Evolutionary conservation across 441 rosid species (phyloP).

Genomic region (Pelargonium australe): DNA sequence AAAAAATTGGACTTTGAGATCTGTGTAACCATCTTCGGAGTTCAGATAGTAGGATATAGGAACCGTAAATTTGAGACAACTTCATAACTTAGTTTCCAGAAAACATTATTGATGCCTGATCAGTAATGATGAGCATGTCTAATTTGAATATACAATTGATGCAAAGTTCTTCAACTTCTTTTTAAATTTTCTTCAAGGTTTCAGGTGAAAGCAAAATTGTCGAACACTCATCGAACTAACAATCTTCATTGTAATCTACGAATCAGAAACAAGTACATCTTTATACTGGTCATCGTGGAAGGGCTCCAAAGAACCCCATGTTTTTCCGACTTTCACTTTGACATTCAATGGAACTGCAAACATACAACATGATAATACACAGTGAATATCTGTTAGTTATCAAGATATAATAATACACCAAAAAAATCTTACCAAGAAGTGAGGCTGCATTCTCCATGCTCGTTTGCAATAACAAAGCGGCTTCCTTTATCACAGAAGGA

Average conservation of each 20-base stretch:
- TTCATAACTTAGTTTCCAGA: no score
- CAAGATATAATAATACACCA: slow-evolving; percentile 3
- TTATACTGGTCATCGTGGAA: slow-evolving; percentile 35
- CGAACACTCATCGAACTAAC: no score
- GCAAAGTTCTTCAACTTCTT: no score
- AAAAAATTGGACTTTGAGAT: no score
- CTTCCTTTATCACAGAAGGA: slow-evolving; percentile 64
- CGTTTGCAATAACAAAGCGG: slow-evolving; percentile 50
- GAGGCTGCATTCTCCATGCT: slow-evolving; percentile 83
- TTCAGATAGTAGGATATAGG: no score
- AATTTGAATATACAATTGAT: no score
- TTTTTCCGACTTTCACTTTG: slow-evolving; percentile 80
- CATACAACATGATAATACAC: not conserved
- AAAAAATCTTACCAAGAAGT: slow-evolving; percentile 51
- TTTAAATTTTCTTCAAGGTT: no score
- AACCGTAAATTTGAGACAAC: no score
- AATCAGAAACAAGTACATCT: slow-evolving; percentile 22
- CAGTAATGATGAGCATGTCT: no score
- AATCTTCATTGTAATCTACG: slow-evolving; percentile 13
- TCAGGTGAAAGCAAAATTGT: no score
- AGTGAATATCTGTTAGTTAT: slow-evolving; percentile 10
- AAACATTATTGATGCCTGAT: no score
- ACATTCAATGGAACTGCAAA: slow-evolving; percentile 77
- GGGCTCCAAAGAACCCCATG: slow-evolving; percentile 90
- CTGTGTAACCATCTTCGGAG: no score